Percentiles rank a stretch among this genome's conserved stretches.
phyloP scores from a whole-genome alignment of 148 eudicot species.

The Rhododendron simsii region DNA sequence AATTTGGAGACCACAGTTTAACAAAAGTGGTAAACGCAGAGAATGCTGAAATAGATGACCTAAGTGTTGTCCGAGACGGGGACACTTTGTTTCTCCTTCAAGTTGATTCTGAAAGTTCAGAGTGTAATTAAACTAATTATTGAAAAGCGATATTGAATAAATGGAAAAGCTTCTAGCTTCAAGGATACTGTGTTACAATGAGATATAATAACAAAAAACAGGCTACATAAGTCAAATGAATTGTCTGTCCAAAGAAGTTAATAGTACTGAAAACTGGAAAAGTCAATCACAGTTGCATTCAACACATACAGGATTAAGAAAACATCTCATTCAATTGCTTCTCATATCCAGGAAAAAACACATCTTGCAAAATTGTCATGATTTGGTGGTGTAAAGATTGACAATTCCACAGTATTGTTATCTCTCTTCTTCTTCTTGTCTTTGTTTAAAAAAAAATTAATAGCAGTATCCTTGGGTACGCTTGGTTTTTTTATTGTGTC shows the following conservation, averaged over 20 bases:
- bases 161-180: constrained; percentile 25
- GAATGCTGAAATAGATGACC: constrained; percentile 74
- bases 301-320: neutral
- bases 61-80: constrained; percentile 68
- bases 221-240: neutral
- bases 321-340: neutral
- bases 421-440: neutral
- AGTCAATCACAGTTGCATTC: constrained; percentile 1
- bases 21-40: constrained; percentile 52
- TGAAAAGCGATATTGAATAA: constrained; percentile 9
- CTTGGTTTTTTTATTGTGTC: no score
- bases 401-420: neutral
- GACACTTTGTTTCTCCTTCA: constrained; percentile 64
- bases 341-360: neutral
- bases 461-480: no score
- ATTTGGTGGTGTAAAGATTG: neutral
- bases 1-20: constrained; percentile 50
- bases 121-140: constrained; percentile 9
- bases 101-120: constrained; percentile 10
- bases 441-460: no score
- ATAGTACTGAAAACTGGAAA: neutral
- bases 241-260: constrained; percentile 3
- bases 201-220: constrained; percentile 1
- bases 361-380: neutral
- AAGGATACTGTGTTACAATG: constrained; percentile 12